A percentile compares a stretch with the other conserved stretches of the same genome.
These are phyloP conservation scores for Ceratobasidium sp. DNA, from an alignment of 1,284 basidiomycete species.

Conservation along the genomic window DNA sequence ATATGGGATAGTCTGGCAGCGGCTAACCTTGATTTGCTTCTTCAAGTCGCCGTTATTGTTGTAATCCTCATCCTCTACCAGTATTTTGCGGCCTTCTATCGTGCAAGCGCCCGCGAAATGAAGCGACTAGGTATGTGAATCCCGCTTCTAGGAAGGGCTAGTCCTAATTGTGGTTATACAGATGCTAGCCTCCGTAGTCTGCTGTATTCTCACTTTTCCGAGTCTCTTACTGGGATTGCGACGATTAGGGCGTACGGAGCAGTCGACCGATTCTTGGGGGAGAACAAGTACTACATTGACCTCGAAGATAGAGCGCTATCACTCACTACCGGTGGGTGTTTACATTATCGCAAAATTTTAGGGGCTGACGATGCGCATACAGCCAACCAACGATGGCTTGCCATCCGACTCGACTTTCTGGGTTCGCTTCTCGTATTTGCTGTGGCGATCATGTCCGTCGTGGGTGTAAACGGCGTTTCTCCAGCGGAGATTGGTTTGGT, in stretches of 20 bases:
- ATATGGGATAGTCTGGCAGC: not conserved
- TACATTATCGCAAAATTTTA: not conserved
- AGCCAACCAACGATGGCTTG: constrained; percentile 67
- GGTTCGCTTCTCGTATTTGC: constrained; percentile 71
- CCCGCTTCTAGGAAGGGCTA: constrained; percentile 22
- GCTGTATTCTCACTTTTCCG: constrained; percentile 68
- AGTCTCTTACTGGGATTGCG: constrained; percentile 75
- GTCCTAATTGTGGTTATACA: constrained; percentile 47
- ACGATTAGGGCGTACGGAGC: constrained; percentile 79
- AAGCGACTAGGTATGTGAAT: constrained; percentile 63
- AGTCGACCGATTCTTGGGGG: constrained; percentile 65
- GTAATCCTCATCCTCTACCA: constrained; percentile 60
- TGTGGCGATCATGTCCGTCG: constrained; percentile 58
- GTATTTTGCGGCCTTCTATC: constrained; percentile 68
- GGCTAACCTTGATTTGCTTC: not conserved
- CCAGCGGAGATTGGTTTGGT: constrained; percentile 76
- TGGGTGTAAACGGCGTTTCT: constrained; percentile 59
- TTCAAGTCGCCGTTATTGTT: constrained; percentile 57
- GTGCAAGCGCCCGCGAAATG: constrained; percentile 71
- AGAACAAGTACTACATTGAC: constrained; percentile 77
- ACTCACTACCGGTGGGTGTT: constrained; percentile 57
- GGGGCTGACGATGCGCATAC: not conserved
- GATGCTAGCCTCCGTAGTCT: constrained; percentile 72
- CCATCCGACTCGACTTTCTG: constrained; percentile 77
- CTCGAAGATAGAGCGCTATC: constrained; percentile 71